Base-by-base conservation (phyloP, 805 yeast species). In the Torulaspora indica region DNA sequence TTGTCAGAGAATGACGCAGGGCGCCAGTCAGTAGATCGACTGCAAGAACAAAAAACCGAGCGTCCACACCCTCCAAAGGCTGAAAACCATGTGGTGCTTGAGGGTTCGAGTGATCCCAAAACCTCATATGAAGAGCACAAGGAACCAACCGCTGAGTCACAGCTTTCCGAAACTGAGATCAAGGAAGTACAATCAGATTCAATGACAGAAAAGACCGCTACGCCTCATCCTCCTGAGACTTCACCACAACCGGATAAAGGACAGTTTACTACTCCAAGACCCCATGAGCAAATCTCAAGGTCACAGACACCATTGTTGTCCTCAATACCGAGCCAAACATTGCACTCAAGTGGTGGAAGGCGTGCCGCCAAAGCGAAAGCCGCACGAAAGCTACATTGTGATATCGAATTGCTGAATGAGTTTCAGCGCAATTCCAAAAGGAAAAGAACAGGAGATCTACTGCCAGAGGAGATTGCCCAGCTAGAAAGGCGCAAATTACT, bases 351-450 rank as follows among this genome's bases (percentile, higher is more conserved):
- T 23, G 42, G 47, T 33, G 43, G 41, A 20, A 34, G 56, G 27
- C 46, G 85, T 40, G 74, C 76, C 32, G 95, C 95, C 1, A 81
- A 81, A 36, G 72, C 73, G 31, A 77, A 82, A 54, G 95, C 95
- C 0, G 81, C 80, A 0, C 66, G 68, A 45, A 81, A 79, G 57
- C 66, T 86, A 12, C 91, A 82, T 54, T 74, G 74, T 8, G 79
- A 81, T 58, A 84, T 86, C 73, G 76, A 76, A 46, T 82, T 82
- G 37, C 71, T 85, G 50, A 83, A 82, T 55, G 72, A 70, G 40
- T 85, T 76, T 56, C 82, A 81, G 48, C 72, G 77, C 49, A 78
- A 77, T 53, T 71, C 73, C 22, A 68, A 71, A 17, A 67, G 71
- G 68, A 49, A 60, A 54, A 40, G 61, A 56, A 35, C 70, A 64